Evolutionary conservation across 306 rosid species (phyloP).

Genomic region (Ochetophila trinervis): DNA sequence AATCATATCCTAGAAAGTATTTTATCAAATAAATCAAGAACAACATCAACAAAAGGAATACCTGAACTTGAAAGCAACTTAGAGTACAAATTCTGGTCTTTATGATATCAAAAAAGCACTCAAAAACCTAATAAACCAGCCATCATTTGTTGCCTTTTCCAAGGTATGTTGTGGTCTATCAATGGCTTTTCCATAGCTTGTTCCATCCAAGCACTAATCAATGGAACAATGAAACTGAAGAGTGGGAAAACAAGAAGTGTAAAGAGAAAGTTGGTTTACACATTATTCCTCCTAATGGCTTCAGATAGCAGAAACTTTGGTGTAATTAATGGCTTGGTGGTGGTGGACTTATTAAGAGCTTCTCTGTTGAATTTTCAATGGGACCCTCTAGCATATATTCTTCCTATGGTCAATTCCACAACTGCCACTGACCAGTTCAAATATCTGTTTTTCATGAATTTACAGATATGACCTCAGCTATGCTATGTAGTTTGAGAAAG

Average conservation of each 20-base stretch:
- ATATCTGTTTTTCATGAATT: constrained; percentile 19
- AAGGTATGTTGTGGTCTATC: constrained; percentile 7
- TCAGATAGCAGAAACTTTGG: constrained; percentile 1
- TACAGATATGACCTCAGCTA: constrained; percentile 18
- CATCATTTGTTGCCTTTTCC: background rate
- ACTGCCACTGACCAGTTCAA: constrained; percentile 38
- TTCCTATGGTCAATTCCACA: constrained; percentile 26
- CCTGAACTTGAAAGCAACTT: constrained; percentile 12
- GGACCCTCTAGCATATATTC: background rate
- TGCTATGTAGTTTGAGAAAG: background rate
- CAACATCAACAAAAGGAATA: too few relatives aligned
- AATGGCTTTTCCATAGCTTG: constrained; percentile 16
- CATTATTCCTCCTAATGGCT: constrained; percentile 23
- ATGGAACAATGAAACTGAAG: background rate
- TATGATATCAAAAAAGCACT: constrained; percentile 13
- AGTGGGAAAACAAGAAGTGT: constrained; percentile 14
- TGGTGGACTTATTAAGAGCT: constrained; percentile 32
- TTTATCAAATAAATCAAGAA: too few relatives aligned
- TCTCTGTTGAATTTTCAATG: constrained; percentile 20
- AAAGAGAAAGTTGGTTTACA: constrained; percentile 21
- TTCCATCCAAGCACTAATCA: constrained; percentile 1
- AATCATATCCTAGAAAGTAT: too few relatives aligned
- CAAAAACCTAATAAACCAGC: background rate
- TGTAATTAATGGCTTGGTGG: constrained; percentile 25
- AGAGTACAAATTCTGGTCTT: constrained; percentile 18